Percentiles rank a stretch among this genome's conserved stretches.
These are phyloP conservation scores for Noccaea bulbosa DNA, from an alignment of 345 rosid genomes.

Conservation along the genomic window DNA sequence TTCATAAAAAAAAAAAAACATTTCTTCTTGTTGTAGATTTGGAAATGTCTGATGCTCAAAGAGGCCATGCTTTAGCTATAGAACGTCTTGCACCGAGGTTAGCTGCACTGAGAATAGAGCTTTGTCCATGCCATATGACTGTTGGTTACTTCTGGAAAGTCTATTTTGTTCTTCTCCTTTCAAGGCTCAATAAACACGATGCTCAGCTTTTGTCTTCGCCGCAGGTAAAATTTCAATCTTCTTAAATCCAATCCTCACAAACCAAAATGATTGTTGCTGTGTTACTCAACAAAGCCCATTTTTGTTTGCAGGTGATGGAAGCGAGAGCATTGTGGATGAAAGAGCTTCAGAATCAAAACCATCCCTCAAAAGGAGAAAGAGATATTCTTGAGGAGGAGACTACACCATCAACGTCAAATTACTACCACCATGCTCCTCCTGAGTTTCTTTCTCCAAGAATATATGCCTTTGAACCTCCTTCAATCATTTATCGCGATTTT, in stretches of 20 bases:
- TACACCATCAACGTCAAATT: constrained; percentile 48
- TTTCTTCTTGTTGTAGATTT: constrained; percentile 51
- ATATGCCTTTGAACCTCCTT: constrained; percentile 51
- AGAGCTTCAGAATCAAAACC: constrained; percentile 50
- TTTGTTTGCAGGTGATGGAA: constrained; percentile 66
- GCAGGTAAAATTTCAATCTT: constrained; percentile 50
- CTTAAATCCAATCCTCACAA: background rate
- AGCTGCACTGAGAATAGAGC: constrained; percentile 80
- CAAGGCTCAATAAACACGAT: constrained; percentile 76
- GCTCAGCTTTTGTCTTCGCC: constrained; percentile 79
- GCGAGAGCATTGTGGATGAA: constrained; percentile 78
- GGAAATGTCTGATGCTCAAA: constrained; percentile 91
- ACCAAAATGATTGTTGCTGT: constrained; percentile 4
- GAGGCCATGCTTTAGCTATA: constrained; percentile 91
- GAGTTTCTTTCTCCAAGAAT: constrained; percentile 51
- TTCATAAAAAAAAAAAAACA: no score
- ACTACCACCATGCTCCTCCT: constrained; percentile 44
- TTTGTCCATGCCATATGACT: constrained; percentile 92
- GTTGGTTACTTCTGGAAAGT: constrained; percentile 96
- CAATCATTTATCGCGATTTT: constrained; percentile 41
- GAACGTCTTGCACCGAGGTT: constrained; percentile 80
- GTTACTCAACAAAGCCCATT: background rate
- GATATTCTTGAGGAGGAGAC: constrained; percentile 45
- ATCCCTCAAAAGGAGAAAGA: constrained; percentile 36
- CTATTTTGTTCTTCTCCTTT: constrained; percentile 86